Percentiles rank a stretch among this genome's conserved stretches.
phyloP scores from a whole-genome alignment of 1,284 basidiomycete genomes.

The Trametes hirsuta region DNA sequence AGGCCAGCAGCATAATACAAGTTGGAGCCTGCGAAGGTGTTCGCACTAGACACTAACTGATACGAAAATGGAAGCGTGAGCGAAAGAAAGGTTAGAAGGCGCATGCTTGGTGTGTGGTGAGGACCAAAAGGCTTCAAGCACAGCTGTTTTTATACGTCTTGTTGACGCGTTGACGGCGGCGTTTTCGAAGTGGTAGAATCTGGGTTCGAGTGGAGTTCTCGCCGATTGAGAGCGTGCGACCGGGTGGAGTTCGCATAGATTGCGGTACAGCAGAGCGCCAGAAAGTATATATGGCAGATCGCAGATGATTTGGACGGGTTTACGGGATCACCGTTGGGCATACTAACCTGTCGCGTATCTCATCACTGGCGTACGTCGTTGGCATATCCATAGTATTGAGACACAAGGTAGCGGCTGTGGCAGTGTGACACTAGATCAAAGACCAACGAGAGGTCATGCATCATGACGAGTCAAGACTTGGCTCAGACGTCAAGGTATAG shows the following conservation, averaged over 20 bases:
- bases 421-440: not conserved
- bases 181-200: not conserved
- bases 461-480: too few relatives aligned
- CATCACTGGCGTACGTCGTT: not conserved
- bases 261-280: not conserved
- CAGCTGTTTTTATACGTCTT: not conserved
- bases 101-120: not conserved
- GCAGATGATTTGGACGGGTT: not conserved
- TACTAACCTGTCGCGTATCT: not conserved
- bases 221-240: conserved; percentile 1
- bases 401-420: not conserved
- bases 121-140: not conserved
- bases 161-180: not conserved
- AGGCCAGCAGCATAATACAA: conserved; percentile 39
- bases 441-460: too few relatives aligned
- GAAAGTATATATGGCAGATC: not conserved
- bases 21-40: conserved; percentile 37
- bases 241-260: not conserved
- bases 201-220: not conserved
- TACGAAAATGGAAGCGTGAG: not conserved
- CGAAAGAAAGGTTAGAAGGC: not conserved
- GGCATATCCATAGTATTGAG: not conserved
- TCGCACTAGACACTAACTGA: conserved; percentile 26
- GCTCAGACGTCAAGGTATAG: too few relatives aligned
- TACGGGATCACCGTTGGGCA: not conserved